phyloP scores from a whole-genome alignment of 805 yeast species.

The Cyberlindnera lachancei region DNA sequence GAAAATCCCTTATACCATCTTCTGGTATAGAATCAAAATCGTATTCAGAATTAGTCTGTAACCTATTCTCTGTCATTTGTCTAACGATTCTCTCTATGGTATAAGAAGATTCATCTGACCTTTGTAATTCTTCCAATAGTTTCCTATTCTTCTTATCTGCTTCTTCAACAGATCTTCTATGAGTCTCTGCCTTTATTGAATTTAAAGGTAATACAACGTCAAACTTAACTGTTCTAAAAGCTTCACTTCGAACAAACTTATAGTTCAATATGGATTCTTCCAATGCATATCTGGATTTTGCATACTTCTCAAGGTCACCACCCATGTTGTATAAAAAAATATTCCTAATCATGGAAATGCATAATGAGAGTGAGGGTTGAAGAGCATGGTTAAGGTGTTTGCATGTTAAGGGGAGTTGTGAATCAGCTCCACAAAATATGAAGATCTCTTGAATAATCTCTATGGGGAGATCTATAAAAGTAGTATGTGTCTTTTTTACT shows the following conservation, averaged over 20 bases:
- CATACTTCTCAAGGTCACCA: too few relatives aligned
- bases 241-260: slow-evolving; percentile 18
- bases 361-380: slow-evolving; percentile 21
- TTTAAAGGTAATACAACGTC: slow-evolving; percentile 21
- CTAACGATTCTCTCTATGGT: slow-evolving; percentile 12
- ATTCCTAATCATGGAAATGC: slow-evolving; percentile 13
- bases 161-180: slow-evolving; percentile 10
- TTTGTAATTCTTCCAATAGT: slow-evolving; percentile 8
- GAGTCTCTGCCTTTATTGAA: slow-evolving; percentile 9
- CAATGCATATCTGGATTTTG: slow-evolving; percentile 15
- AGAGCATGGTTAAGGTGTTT: slow-evolving; percentile 21
- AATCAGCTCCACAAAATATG: slow-evolving; percentile 29
- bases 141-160: slow-evolving; percentile 13
- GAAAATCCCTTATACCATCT: too few relatives aligned
- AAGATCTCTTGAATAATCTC: slow-evolving; percentile 36
- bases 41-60: too few relatives aligned
- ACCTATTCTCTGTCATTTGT: slow-evolving; percentile 16
- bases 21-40: too few relatives aligned
- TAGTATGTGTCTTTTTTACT: too few relatives aligned
- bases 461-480: slow-evolving; percentile 31
- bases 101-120: slow-evolving; percentile 8
- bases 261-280: slow-evolving; percentile 13
- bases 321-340: too few relatives aligned
- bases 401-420: slow-evolving; percentile 29
- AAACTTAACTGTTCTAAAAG: slow-evolving; percentile 19